Evolutionary conservation across 192 early-diverging fungal species (phyloP).

Genomic region (Umbelopsis vinacea): DNA sequence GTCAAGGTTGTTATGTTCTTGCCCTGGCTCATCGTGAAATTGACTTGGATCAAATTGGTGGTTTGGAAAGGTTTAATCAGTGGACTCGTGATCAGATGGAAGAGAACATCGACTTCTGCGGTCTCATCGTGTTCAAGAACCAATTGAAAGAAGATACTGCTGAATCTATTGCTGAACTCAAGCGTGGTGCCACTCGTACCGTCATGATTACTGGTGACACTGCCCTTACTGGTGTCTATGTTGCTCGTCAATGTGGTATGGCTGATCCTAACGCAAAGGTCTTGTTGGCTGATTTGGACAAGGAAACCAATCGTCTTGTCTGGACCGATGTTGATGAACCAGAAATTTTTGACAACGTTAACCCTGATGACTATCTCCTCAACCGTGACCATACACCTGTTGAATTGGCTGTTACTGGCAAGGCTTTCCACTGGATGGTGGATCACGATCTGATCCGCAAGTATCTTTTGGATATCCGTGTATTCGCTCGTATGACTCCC

Average conservation of each 20-base stretch:
- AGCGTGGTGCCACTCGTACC: conserved; percentile 70
- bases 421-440: conserved; percentile 62
- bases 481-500: conserved; percentile 83
- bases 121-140: conserved; percentile 80
- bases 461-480: conserved; percentile 68
- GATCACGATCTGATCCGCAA: conserved; percentile 49
- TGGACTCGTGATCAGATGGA: conserved; percentile 66
- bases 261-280: conserved; percentile 38
- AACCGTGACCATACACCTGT: conserved; percentile 42
- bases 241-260: conserved; percentile 67
- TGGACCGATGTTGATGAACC: conserved; percentile 67
- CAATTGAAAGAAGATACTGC: conserved; percentile 74
- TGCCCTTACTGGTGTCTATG: conserved; percentile 74
- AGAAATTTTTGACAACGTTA: conserved; percentile 43
- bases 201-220: conserved; percentile 89
- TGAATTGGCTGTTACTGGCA: conserved; percentile 76
- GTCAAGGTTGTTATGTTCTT: conserved; percentile 78
- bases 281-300: conserved; percentile 58
- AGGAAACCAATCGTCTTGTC: conserved; percentile 40
- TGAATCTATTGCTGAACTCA: conserved; percentile 69
- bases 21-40: conserved; percentile 62
- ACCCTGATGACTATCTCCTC: conserved; percentile 34
- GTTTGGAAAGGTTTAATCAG: conserved; percentile 32
- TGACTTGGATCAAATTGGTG: conserved; percentile 45
- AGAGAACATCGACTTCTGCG: conserved; percentile 54